Conservation (phyloP, 495 filamentous ascomycete species). For the Hypomontagnella monticulosa region DNA sequence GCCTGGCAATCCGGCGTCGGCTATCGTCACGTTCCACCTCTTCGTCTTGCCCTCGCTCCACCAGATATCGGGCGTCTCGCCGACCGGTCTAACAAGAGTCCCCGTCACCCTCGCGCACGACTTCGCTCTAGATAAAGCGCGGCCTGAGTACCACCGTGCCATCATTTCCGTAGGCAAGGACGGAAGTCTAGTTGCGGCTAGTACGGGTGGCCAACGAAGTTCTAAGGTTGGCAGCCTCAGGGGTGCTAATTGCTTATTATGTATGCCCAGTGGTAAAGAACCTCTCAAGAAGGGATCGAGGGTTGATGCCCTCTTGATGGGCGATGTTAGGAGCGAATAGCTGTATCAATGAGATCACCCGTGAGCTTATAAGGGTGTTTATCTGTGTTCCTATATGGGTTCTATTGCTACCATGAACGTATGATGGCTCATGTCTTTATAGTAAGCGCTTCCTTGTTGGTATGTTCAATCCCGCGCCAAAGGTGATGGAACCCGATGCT, state of each 20-base stretch:
- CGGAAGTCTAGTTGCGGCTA: constrained; percentile 77
- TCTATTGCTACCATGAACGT: too few relatives aligned
- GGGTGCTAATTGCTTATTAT: constrained; percentile 85
- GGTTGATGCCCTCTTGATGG: constrained; percentile 58
- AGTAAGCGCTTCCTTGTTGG: too few relatives aligned
- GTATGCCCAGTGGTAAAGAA: constrained; percentile 66
- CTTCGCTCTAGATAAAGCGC: constrained; percentile 72
- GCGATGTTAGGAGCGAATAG: constrained; percentile 45
- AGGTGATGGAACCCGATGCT: too few relatives aligned
- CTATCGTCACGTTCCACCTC: constrained; percentile 90
- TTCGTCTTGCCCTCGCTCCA: constrained; percentile 92
- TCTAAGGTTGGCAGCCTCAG: constrained; percentile 88
- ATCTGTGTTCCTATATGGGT: too few relatives aligned
- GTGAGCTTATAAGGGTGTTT: too few relatives aligned
- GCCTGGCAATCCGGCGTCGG: constrained; percentile 93
- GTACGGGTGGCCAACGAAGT: constrained; percentile 90
- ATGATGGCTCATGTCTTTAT: too few relatives aligned
- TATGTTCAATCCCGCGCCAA: too few relatives aligned
- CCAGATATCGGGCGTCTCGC: constrained; percentile 67
- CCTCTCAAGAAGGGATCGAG: constrained; percentile 54
- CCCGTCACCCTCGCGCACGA: constrained; percentile 76
- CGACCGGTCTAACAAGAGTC: constrained; percentile 74
- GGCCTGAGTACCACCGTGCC: constrained; percentile 90
- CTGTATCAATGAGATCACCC: neutral
- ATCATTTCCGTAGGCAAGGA: constrained; percentile 65